Percentiles rank a stretch among this genome's conserved stretches.
Evolutionary conservation across 2,329 filamentous ascomycete genomes (phyloP).

Genomic region (Penicillium sumatraense): DNA sequence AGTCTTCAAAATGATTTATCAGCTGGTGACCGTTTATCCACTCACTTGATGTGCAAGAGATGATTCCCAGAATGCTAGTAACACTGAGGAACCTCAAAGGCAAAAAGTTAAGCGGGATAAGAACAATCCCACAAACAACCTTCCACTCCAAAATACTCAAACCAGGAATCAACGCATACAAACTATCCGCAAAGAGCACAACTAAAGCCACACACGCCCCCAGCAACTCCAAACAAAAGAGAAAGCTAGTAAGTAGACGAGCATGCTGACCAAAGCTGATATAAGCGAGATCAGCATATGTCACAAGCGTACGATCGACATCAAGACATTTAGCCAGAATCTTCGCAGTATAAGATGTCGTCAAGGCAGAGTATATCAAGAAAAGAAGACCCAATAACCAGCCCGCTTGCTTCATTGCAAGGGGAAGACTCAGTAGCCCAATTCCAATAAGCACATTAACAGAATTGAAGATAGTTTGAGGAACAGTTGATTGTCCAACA

Average conservation of each 20-base stretch:
- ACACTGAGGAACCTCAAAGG: slow-evolving; percentile 84
- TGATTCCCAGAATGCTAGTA: slow-evolving; percentile 89
- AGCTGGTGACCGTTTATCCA: slow-evolving; percentile 31
- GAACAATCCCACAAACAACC: slow-evolving; percentile 74
- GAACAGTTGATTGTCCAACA: slow-evolving; percentile 91
- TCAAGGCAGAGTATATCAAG: slow-evolving; percentile 71
- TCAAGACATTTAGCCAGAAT: slow-evolving; percentile 88
- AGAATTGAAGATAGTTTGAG: slow-evolving; percentile 95
- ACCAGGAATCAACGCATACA: slow-evolving; percentile 76
- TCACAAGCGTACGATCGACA: slow-evolving; percentile 81
- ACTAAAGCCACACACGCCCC: slow-evolving; percentile 88
- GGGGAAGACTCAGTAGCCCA: slow-evolving; percentile 82
- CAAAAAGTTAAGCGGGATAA: slow-evolving; percentile 82
- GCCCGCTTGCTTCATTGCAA: slow-evolving; percentile 84
- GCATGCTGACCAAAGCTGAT: slow-evolving; percentile 85
- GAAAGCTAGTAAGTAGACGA: slow-evolving; percentile 77
- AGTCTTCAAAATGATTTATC: background rate
- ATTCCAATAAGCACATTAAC: slow-evolving; percentile 92
- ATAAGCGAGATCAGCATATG: slow-evolving; percentile 91
- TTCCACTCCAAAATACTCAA: slow-evolving; percentile 78
- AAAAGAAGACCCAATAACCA: slow-evolving; percentile 83
- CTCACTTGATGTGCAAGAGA: slow-evolving; percentile 86
- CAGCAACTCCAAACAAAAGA: slow-evolving; percentile 86
- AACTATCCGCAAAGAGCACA: slow-evolving; percentile 90
- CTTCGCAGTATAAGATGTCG: slow-evolving; percentile 84